Conservation (phyloP, 2,329 filamentous ascomycete genomes). For the Alternaria brassicae region DNA sequence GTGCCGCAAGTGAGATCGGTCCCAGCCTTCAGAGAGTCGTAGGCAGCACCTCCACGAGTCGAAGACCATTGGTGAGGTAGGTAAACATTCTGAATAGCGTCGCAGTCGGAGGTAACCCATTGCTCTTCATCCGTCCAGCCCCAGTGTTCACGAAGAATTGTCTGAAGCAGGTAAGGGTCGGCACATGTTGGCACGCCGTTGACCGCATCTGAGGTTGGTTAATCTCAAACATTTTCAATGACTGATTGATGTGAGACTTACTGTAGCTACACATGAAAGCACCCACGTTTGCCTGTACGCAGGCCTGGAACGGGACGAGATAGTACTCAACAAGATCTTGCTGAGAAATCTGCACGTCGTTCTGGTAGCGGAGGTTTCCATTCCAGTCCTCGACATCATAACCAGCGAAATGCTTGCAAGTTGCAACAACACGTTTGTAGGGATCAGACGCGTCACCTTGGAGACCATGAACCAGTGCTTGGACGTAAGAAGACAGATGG, state of each 20-base stretch:
- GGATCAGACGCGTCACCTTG: constrained; percentile 54
- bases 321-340: constrained; percentile 75
- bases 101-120: constrained; percentile 71
- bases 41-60: constrained; percentile 37
- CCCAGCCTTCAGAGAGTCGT: constrained; percentile 36
- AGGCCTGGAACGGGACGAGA: constrained; percentile 67
- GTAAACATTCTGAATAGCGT: constrained; percentile 67
- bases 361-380: constrained; percentile 53
- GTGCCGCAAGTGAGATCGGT: constrained; percentile 35
- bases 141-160: constrained; percentile 70
- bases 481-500: constrained; percentile 61
- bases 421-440: constrained; percentile 39
- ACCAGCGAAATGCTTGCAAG: constrained; percentile 51
- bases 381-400: constrained; percentile 46
- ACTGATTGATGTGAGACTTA: constrained; percentile 1
- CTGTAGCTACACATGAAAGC: constrained; percentile 63
- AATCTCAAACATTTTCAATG: background rate
- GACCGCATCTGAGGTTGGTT: constrained; percentile 61
- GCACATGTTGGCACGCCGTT: constrained; percentile 72
- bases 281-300: constrained; percentile 57
- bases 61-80: constrained; percentile 54
- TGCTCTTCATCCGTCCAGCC: constrained; percentile 67
- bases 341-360: constrained; percentile 63
- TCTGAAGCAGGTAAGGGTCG: constrained; percentile 67
- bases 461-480: constrained; percentile 62